Conservation (phyloP, 768 basidiomycete species). For the Dentipellis fragilis region DNA sequence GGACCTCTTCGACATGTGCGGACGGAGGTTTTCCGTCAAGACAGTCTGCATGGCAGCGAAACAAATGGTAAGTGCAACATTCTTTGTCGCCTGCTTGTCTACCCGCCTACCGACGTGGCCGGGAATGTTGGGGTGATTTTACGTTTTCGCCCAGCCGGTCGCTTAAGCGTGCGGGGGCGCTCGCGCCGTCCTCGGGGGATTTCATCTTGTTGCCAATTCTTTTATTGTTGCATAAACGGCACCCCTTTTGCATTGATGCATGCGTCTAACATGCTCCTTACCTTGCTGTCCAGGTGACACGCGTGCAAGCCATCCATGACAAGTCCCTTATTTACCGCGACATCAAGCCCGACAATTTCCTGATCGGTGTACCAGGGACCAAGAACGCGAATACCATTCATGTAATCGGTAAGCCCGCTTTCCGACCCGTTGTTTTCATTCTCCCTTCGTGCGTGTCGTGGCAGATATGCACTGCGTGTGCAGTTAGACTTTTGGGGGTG, state of each 20-base stretch:
- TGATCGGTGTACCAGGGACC: constrained; percentile 87
- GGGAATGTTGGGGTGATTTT: too few relatives aligned
- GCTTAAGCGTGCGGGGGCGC: background rate
- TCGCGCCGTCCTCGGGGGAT: too few relatives aligned
- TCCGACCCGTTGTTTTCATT: background rate
- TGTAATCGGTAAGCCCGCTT: constrained; percentile 61
- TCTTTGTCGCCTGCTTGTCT: background rate
- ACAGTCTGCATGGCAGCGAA: constrained; percentile 98
- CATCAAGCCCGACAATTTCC: constrained; percentile 98
- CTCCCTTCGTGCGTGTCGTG: too few relatives aligned
- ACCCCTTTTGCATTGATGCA: background rate
- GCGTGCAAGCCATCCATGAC: constrained; percentile 95
- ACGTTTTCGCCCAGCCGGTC: background rate
- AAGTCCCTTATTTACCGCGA: constrained; percentile 98
- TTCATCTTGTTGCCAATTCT: too few relatives aligned
- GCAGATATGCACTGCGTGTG: too few relatives aligned
- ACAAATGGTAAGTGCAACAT: constrained; percentile 73
- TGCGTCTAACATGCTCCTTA: background rate
- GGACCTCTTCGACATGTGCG: constrained; percentile 98
- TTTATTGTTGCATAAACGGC: too few relatives aligned
- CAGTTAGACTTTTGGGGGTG: too few relatives aligned
- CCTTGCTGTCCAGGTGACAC: constrained; percentile 57
- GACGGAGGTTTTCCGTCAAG: constrained; percentile 96
- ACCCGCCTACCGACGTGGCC: too few relatives aligned
- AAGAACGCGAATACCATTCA: constrained; percentile 85